Evolutionary conservation across 2,329 filamentous ascomycete genomes (phyloP), one percentile per base, ranked within the genome.

Genomic region (Pseudopyricularia javanii): DNA sequence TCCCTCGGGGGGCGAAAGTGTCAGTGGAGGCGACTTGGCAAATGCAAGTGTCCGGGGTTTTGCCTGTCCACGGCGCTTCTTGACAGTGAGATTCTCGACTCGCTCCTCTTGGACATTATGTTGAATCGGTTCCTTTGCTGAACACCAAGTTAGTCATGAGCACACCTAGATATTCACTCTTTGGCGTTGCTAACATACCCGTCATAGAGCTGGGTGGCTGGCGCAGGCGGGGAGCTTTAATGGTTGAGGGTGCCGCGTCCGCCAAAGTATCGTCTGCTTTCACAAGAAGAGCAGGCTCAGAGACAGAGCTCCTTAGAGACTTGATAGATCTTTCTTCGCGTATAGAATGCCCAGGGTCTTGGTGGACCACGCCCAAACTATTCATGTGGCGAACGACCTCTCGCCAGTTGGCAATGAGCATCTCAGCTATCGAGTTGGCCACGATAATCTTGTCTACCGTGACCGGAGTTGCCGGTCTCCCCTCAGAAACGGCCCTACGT

Each of bases 391-490:
- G 70, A 45, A 83, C 78, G 11, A 85, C 71, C 49, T 83, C 80
- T 54, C 77, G 70, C 83, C 83, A 86, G 56, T 84, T 74, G 1
- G 74, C 68, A 49, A 86, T 79, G 5, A 86, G 66, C 80, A 86
- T 85, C 62, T 84, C 79, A 0, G 79, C 70, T 30, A 86, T 75
- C 32, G 68, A 66, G 55, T 80, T 83, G 11, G 79, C 80, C 52
- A 82, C 65, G 47, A 73, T 70, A 22, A 82, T 69, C 57, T 79
- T 83, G 66, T 82, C 74, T 17, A 83, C 64, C 0, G 65, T 62
- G 4, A 68, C 60, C 3, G 64, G 54, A 0, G 60, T 56, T 1
- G 55, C 50, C 4, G 57, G 53, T 22, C 54, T 55, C 14, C 49
- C 34, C 2, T 60, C 57, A 7, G 54, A 40, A 2, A 51, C 40